These are phyloP conservation scores for Cinchona pubescens DNA, from an alignment of 257 asterid genomes.

Conservation along the genomic window DNA sequence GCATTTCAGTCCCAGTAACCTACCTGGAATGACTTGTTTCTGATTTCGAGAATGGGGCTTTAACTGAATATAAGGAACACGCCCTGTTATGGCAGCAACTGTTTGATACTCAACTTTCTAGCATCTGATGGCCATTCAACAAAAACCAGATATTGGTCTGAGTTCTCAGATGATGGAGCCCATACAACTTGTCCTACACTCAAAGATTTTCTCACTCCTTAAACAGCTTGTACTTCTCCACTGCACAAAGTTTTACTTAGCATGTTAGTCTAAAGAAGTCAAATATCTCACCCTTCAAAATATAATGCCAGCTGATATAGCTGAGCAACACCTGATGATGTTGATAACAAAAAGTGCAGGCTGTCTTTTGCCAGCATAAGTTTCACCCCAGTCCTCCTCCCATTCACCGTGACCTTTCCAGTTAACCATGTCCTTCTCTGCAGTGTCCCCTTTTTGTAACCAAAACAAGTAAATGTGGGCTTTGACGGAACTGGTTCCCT, in stretches of 20 bases:
- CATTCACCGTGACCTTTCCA: constrained; percentile 96
- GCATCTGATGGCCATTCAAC: constrained; percentile 88
- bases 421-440: constrained; percentile 67
- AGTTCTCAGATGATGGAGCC: constrained; percentile 60
- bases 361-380: constrained; percentile 79
- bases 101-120: constrained; percentile 80
- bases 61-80: constrained; percentile 77
- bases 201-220: constrained; percentile 55
- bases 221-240: constrained; percentile 64
- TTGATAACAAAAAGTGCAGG: constrained; percentile 81
- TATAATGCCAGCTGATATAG: constrained; percentile 13
- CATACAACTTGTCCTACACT: constrained; percentile 93
- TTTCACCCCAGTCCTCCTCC: constrained; percentile 99
- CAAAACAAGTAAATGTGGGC: constrained; percentile 59
- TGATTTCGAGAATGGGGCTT: constrained; percentile 52
- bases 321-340: constrained; percentile 43
- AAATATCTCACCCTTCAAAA: not conserved
- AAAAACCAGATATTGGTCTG: constrained; percentile 54
- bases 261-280: constrained; percentile 19
- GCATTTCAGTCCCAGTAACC: constrained; percentile 15
- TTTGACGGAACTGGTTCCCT: constrained; percentile 61
- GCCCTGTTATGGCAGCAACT: constrained; percentile 85
- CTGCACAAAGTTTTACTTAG: constrained; percentile 42
- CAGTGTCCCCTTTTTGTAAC: constrained; percentile 49
- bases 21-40: constrained; percentile 40